A percentile compares a stretch with the other conserved stretches of the same genome.
Conservation (phyloP, 140 eudicot genomes). For the Flaveria floridana region DNA sequence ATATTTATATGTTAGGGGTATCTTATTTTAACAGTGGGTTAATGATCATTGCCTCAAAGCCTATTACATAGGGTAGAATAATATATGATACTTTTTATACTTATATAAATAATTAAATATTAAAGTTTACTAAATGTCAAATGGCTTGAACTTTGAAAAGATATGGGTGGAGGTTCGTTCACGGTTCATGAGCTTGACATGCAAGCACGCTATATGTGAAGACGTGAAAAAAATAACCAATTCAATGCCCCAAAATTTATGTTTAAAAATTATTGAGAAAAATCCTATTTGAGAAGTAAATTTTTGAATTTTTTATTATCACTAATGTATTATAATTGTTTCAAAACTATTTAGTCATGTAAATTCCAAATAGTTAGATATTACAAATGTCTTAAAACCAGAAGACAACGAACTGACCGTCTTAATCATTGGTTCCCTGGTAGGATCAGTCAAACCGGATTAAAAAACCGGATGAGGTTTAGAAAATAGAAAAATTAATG, state of each 20-base stretch:
- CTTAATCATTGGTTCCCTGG: too few species aligned
- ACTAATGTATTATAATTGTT: neutral
- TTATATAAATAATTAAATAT: too few species aligned
- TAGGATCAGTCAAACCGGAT: too few species aligned
- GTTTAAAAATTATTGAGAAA: neutral
- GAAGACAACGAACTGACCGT: too few species aligned
- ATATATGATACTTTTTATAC: too few species aligned
- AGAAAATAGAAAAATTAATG: too few species aligned
- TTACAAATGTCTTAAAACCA: too few species aligned
- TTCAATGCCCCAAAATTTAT: neutral
- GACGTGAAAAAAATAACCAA: neutral
- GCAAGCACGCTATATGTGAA: conserved; percentile 15
- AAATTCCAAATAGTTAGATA: neutral
- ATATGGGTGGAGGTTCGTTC: conserved; percentile 10
- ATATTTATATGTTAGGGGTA: too few species aligned
- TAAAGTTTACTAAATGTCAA: neutral
- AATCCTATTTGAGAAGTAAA: neutral
- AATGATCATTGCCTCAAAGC: too few species aligned
- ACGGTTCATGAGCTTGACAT: conserved; percentile 16
- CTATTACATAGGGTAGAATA: too few species aligned
- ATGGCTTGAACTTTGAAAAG: neutral
- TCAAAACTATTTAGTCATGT: neutral
- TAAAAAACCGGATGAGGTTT: too few species aligned
- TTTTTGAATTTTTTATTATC: neutral
- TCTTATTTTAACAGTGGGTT: too few species aligned